These are phyloP conservation scores for Bipolaris oryzae DNA, from an alignment of 2,329 filamentous ascomycete genomes.

Conservation along the genomic window DNA sequence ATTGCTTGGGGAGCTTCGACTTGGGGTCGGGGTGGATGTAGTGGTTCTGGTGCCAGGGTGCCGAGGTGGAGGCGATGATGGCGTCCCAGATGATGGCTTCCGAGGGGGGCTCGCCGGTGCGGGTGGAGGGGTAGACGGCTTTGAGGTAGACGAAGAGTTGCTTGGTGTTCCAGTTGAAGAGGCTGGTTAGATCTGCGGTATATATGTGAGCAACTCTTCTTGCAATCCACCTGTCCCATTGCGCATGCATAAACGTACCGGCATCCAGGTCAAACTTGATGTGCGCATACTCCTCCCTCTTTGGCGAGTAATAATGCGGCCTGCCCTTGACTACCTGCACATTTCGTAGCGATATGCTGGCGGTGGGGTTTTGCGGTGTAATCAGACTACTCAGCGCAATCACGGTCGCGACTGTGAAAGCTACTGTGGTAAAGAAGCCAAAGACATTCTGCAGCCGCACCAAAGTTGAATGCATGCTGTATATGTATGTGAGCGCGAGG, in stretches of 20 bases:
- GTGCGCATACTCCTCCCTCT: slow-evolving; percentile 94
- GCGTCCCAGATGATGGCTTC: slow-evolving; percentile 93
- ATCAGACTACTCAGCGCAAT: slow-evolving; percentile 82
- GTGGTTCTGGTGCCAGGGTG: slow-evolving; percentile 59
- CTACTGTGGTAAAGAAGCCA: slow-evolving; percentile 96
- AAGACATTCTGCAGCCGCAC: slow-evolving; percentile 91
- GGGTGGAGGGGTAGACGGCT: slow-evolving; percentile 67
- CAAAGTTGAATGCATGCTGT: slow-evolving; percentile 80
- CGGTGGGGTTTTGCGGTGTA: slow-evolving; percentile 70
- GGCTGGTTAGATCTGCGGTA: slow-evolving; percentile 73
- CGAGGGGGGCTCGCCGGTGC: slow-evolving; percentile 50
- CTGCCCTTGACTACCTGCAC: slow-evolving; percentile 88
- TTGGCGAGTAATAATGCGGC: slow-evolving; percentile 92
- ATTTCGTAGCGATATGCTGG: slow-evolving; percentile 70
- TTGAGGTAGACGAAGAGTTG: slow-evolving; percentile 96
- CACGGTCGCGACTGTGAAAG: slow-evolving; percentile 77
- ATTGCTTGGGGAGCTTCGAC: slow-evolving; percentile 50
- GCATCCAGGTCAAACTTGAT: slow-evolving; percentile 92
- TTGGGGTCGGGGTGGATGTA: slow-evolving; percentile 65
- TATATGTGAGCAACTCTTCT: background rate
- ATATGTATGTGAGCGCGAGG: slow-evolving; percentile 1
- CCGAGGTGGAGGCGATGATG: slow-evolving; percentile 80
- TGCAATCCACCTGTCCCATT: background rate
- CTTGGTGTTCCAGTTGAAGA: slow-evolving; percentile 99
- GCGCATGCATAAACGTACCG: slow-evolving; percentile 48